phyloP scores from a whole-genome alignment of 164 flowering plant genomes.

The Sedum album region DNA sequence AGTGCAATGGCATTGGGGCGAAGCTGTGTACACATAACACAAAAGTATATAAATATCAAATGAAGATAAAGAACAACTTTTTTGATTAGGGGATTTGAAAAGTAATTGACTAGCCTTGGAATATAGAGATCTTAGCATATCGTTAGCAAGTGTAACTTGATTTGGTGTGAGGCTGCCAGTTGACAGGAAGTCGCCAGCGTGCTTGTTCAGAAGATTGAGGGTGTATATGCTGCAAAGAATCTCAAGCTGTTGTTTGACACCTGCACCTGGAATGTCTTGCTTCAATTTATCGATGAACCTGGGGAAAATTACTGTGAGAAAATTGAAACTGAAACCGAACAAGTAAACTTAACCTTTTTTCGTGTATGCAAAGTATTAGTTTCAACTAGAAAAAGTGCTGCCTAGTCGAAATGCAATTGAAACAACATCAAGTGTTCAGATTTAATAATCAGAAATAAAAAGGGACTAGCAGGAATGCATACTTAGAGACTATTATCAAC shows the following conservation, averaged over 20 bases:
- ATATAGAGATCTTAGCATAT: conserved; percentile 66
- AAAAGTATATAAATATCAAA: neutral
- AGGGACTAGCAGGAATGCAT: conserved; percentile 18
- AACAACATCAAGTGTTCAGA: neutral
- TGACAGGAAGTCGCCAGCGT: conserved; percentile 78
- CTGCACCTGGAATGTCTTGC: conserved; percentile 71
- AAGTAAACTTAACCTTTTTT: no score
- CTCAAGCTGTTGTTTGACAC: conserved; percentile 60
- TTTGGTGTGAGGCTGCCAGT: conserved; percentile 65
- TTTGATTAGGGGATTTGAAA: neutral
- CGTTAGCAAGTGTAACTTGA: conserved; percentile 82
- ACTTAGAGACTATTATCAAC: conserved; percentile 92
- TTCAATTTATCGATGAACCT: conserved; percentile 85
- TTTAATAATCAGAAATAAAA: no score
- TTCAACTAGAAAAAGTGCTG: no score
- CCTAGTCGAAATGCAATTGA: no score
- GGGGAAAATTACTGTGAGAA: no score
- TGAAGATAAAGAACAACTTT: neutral
- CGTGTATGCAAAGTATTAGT: no score
- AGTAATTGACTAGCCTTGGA: conserved; percentile 46
- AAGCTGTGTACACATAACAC: conserved; percentile 27
- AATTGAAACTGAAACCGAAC: neutral
- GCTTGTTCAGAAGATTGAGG: conserved; percentile 59
- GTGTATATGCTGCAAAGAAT: conserved; percentile 67
- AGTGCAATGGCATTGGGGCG: conserved; percentile 92